These are phyloP conservation scores for Tinospora cordifolia DNA, from an alignment of 164 flowering plant genomes.

Conservation along the genomic window DNA sequence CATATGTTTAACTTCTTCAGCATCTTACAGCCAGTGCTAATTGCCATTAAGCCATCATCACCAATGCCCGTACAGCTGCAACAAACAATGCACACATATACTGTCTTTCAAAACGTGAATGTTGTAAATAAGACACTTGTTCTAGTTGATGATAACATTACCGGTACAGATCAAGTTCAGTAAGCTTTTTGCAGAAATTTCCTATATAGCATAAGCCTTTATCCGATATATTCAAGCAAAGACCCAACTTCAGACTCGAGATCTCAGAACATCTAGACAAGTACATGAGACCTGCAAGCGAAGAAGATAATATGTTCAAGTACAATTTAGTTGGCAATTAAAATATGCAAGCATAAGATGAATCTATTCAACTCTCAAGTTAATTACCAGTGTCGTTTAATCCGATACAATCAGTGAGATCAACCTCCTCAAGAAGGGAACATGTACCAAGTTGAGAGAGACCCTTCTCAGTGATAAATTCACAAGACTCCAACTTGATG, in stretches of 20 bases:
- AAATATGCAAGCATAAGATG: not conserved
- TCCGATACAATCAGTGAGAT: constrained; percentile 61
- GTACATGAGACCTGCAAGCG: constrained; percentile 43
- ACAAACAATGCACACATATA: not conserved
- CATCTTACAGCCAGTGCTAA: constrained; percentile 58
- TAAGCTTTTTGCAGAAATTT: constrained; percentile 39
- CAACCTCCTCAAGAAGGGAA: constrained; percentile 46
- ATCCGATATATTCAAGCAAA: constrained; percentile 47
- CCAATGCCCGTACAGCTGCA: constrained; percentile 57
- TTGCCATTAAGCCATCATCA: constrained; percentile 50
- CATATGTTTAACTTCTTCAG: constrained; percentile 50
- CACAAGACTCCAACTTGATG: constrained; percentile 64
- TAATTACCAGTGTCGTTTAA: constrained; percentile 47
- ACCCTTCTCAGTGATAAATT: constrained; percentile 41
- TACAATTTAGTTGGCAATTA: not conserved
- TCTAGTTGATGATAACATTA: constrained; percentile 15
- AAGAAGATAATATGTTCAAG: not conserved
- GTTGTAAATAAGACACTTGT: not conserved
- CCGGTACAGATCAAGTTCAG: constrained; percentile 71
- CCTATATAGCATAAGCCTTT: constrained; percentile 50
- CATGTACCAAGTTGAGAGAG: constrained; percentile 41
- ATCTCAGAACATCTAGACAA: constrained; percentile 51
- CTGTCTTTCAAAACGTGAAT: not conserved
- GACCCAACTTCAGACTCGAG: constrained; percentile 45
- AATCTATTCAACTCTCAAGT: too few relatives aligned